Base-by-base conservation (phyloP, 768 basidiomycete genomes). In the Coprinellus micaceus region DNA sequence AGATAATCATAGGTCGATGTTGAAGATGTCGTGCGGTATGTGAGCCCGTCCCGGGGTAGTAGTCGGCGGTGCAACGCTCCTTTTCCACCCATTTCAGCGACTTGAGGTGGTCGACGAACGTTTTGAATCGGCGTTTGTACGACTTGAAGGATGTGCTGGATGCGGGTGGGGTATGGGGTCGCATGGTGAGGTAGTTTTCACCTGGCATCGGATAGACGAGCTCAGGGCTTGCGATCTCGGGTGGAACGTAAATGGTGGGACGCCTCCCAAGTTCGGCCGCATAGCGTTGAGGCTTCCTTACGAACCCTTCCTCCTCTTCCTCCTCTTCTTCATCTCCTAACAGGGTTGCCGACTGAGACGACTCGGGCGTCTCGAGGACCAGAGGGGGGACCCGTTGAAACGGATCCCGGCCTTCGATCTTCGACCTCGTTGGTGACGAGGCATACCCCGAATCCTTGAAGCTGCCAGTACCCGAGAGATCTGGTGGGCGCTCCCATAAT, bases 1-100 rank as follows among this genome's bases (percentile, higher is more conserved):
- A 57, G 11, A 52, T 26, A 17, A 57, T 26, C 51, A 52, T 41
- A 19, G 51, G 56, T 5, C 56, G 56, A 28, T 52, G 56, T 24
- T 37, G 11, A n/a, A 52, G 56, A 21, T 57, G 40, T 9, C 56
- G 21, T 12, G 48, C 48, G 17, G 48, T 41, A 30, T 52, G 56
- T 24, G 41, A 24, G 13, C 4, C 21, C 4, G 56, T 47, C 13
- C 56, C 56, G 17, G 56, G 56, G 24, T 57, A 57, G 28, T 57
- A 57, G 33, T 57, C 56, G 7, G n/a, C 51, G 2, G 56, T 57
- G 25, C 51, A 36, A 17, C 56, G 40, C 30, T 46, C 56, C 21
- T 21, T 43, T 13, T 21, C 36, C 28, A 39, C 45, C 56, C 56
- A 57, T 6, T 49, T 49, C 6, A 57, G 51, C 22, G 47, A 48